Evolutionary conservation across 176 grass and related monocot genomes (phyloP).

Genomic region (Cocos nucifera): DNA sequence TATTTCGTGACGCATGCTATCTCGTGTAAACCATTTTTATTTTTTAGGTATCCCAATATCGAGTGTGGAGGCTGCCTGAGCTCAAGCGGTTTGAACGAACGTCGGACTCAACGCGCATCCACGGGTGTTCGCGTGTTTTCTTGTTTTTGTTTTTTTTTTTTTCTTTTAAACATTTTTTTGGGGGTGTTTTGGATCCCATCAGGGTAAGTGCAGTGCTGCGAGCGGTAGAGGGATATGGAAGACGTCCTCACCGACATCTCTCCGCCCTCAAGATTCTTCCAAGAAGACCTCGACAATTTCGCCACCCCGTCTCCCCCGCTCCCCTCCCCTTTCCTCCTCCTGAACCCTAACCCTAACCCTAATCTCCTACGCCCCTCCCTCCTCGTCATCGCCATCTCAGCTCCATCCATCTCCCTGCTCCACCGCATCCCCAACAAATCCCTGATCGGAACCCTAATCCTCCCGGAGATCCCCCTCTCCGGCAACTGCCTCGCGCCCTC

Average conservation of each 20-base stretch:
- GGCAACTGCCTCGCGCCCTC: conserved; percentile 19
- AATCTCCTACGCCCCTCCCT: conserved; percentile 12
- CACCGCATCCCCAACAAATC: conserved; percentile 25
- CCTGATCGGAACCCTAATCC: conserved; percentile 47
- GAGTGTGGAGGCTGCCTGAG: too few relatives aligned
- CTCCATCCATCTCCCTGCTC: conserved; percentile 36
- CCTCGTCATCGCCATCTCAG: conserved; percentile 60
- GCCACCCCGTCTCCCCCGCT: conserved; percentile 16
- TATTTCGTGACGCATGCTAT: too few relatives aligned
- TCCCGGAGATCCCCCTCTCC: conserved; percentile 47
- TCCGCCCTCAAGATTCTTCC: conserved; percentile 60
- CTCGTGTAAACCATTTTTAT: too few relatives aligned
- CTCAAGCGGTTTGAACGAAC: too few relatives aligned
- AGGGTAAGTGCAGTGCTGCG: too few relatives aligned
- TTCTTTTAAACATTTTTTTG: too few relatives aligned
- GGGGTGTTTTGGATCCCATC: too few relatives aligned
- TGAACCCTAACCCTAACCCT: conserved; percentile 28
- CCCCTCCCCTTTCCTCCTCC: conserved; percentile 45
- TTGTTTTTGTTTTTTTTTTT: too few relatives aligned
- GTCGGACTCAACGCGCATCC: too few relatives aligned
- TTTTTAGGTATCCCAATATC: too few relatives aligned
- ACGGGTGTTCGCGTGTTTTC: too few relatives aligned
- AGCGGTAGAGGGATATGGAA: conserved; percentile 22
- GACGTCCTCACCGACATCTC: conserved; percentile 58
- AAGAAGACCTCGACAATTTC: conserved; percentile 73